Evolutionary conservation across 176 grass and related monocot species (phyloP), one percentile per base, ranked within the genome.

Genomic region (Ensete glaucum): DNA sequence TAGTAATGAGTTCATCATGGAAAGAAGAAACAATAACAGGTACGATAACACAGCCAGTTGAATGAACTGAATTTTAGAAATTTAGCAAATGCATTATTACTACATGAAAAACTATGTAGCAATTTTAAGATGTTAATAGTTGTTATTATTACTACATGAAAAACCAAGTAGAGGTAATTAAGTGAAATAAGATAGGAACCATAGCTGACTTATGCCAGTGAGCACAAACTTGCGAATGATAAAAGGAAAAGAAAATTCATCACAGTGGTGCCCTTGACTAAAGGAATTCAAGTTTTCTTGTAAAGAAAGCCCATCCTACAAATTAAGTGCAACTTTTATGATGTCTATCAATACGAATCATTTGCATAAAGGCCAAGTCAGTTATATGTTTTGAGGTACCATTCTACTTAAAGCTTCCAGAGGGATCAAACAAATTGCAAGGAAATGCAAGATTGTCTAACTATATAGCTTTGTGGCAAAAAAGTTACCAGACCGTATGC

Each of bases 401-500:
- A 50, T 50, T 69, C 43, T 16, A 50, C 17, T 50, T 50, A 9
- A 50, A n/a, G 15, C 6, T 60, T 60, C 15, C 17, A 4, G n/a
- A 7, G 0, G 16, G 22, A 50, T 6, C 10, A 50, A 7, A 69
- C 5, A 69, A 69, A 3, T 19, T 69, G 19, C 29, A 70, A 70
- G 16, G 43, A 1, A 70, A 20, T 70, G 17, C 9, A 2, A 67
- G 64, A 67, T 67, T 67, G 9, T 24, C 60, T 26, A 25, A 70
- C 4, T 70, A 70, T 50, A 50, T 51, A 10, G 4, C 17, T 51
- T 70, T 70, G 67, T 52, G 1, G 43, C 14, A 52, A 52, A 77
- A 53, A 77, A 56, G 53, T 87, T 88, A 98, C 90, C 94, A 97
- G 77, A 78, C 94, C 94, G 77, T 97, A 93, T 81, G 90, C 94